phyloP scores from a whole-genome alignment of 2,329 filamentous ascomycete genomes.

The Pseudovirgaria hyperparasitica region DNA sequence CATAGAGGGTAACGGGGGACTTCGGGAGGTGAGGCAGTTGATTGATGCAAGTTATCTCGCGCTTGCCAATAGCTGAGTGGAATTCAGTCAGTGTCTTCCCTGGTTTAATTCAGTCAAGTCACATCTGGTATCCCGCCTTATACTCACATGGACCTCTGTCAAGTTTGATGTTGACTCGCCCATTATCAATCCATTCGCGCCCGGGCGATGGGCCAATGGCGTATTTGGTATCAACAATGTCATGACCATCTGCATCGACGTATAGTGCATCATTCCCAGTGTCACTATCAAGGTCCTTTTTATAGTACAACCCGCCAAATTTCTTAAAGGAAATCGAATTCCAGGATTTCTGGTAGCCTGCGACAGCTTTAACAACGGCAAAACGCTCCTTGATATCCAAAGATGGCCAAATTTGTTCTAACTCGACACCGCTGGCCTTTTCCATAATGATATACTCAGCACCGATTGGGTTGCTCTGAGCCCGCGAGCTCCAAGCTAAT shows the following conservation, averaged over 20 bases:
- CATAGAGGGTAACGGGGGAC: conserved; percentile 20
- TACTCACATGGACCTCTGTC: conserved; percentile 28
- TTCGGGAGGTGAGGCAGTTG: conserved; percentile 18
- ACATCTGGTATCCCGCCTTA: too few species aligned
- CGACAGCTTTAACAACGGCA: conserved; percentile 15
- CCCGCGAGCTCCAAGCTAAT: conserved; percentile 19
- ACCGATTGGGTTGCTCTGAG: conserved; percentile 15
- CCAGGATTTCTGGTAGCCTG: conserved; percentile 17
- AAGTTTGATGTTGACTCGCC: conserved; percentile 15
- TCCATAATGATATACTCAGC: conserved; percentile 23
- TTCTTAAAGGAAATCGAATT: conserved; percentile 16
- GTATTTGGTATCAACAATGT: conserved; percentile 15
- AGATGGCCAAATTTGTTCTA: conserved; percentile 16
- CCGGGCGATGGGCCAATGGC: conserved; percentile 24
- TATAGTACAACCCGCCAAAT: conserved; percentile 17
- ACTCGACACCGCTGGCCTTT: conserved; percentile 14
- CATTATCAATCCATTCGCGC: conserved; percentile 19
- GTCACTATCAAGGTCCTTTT: conserved; percentile 13
- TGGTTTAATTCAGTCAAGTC: too few species aligned
- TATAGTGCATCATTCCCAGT: conserved; percentile 8
- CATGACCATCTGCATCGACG: conserved; percentile 8
- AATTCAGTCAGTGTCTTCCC: too few species aligned
- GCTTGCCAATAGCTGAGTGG: conserved; percentile 17
- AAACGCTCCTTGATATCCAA: conserved; percentile 14
- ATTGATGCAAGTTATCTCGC: conserved; percentile 19